phyloP scores from a whole-genome alignment of 148 eudicot genomes.

The Camellia lanceoleosa region DNA sequence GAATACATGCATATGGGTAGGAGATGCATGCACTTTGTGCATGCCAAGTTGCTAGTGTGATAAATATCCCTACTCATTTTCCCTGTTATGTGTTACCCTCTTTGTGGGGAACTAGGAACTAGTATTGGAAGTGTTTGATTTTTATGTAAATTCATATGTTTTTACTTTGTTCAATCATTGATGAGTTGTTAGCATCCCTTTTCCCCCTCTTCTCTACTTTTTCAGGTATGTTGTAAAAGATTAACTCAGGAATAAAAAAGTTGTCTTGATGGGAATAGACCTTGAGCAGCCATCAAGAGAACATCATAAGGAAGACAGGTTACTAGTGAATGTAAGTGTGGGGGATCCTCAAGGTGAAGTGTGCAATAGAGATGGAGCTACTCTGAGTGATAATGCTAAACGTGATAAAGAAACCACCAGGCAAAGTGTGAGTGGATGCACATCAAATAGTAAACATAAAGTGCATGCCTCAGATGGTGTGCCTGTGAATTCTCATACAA shows the following conservation, averaged over 20 bases:
- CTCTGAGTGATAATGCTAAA: background rate
- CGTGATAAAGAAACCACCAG: conserved; percentile 5
- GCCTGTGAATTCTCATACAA: conserved; percentile 18
- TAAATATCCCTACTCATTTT: background rate
- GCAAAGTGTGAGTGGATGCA: conserved; percentile 3
- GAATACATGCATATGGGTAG: background rate
- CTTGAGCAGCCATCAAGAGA: conserved; percentile 19
- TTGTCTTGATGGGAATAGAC: conserved; percentile 15
- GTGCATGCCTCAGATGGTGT: conserved; percentile 28
- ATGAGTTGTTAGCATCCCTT: background rate
- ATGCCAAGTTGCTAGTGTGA: background rate
- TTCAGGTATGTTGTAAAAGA: conserved; percentile 1
- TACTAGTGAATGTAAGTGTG: background rate
- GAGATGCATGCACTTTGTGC: background rate
- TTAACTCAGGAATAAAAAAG: background rate
- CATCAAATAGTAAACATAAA: conserved; percentile 4
- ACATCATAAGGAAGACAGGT: conserved; percentile 13
- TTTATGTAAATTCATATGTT: background rate
- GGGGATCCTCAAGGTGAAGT: background rate
- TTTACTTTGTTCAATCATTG: background rate
- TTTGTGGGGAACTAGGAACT: background rate
- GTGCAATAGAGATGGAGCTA: background rate
- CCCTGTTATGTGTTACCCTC: background rate
- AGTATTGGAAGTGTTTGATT: background rate
- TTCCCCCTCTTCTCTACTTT: too few relatives aligned